These are phyloP conservation scores for Talaromyces stipitatus DNA, from an alignment of 495 filamentous ascomycete genomes.

Conservation along the genomic window DNA sequence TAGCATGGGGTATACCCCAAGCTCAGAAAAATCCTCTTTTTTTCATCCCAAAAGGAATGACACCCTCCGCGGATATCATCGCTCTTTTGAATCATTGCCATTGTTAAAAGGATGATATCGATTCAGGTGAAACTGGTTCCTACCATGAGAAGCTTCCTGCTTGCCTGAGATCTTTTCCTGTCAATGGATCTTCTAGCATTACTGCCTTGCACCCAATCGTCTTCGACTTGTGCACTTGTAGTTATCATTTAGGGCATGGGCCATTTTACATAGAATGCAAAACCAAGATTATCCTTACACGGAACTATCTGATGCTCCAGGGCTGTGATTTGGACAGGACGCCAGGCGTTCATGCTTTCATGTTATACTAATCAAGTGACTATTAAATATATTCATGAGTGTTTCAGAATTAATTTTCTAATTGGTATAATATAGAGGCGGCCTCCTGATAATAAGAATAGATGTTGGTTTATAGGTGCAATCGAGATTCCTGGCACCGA, in stretches of 20 bases:
- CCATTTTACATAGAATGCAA: slow-evolving; percentile 70
- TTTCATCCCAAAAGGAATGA: slow-evolving; percentile 58
- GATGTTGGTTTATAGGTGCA: no score
- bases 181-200: slow-evolving; percentile 54
- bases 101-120: slow-evolving; percentile 38
- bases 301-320: no score
- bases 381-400: no score
- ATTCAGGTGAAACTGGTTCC: slow-evolving; percentile 37
- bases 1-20: slow-evolving; percentile 58
- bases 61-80: slow-evolving; percentile 54
- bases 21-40: slow-evolving; percentile 62
- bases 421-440: no score
- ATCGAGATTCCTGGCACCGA: no score
- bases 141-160: slow-evolving; percentile 54
- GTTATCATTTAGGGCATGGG: slow-evolving; percentile 43
- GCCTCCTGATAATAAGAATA: no score
- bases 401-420: no score
- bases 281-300: slow-evolving; percentile 59
- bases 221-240: slow-evolving; percentile 26
- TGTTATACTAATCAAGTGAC: no score
- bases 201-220: slow-evolving; percentile 56
- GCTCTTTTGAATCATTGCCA: slow-evolving; percentile 43
- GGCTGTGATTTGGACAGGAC: background rate
- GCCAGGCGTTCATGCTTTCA: background rate
- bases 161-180: slow-evolving; percentile 56